Percentiles rank a stretch among this genome's conserved stretches.
Evolutionary conservation across 257 asterid genomes (phyloP).

Genomic region (Ehretia macrophylla): DNA sequence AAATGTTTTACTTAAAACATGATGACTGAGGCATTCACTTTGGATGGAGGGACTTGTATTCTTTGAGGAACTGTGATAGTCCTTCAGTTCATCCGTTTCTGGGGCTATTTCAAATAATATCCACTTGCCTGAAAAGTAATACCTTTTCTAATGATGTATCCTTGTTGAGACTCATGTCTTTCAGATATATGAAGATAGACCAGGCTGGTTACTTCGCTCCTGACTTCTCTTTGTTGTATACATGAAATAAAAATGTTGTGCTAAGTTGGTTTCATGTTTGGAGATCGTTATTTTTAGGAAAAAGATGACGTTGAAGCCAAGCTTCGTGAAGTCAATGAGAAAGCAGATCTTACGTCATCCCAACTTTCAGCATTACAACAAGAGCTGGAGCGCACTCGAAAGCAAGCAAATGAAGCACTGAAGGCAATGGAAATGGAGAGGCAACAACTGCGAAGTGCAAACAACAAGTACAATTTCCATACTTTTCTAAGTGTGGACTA

Average conservation of each 20-base stretch:
- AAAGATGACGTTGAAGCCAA: conserved; percentile 90
- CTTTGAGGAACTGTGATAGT: too few relatives aligned
- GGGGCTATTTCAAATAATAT: too few relatives aligned
- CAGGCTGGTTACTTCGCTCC: too few relatives aligned
- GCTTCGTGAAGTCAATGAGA: conserved; percentile 72
- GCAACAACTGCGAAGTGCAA: conserved; percentile 85
- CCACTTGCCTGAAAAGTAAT: too few relatives aligned
- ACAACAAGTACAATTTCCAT: conserved; percentile 65
- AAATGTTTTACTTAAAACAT: too few relatives aligned
- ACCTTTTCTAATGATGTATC: too few relatives aligned
- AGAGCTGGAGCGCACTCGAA: conserved; percentile 88
- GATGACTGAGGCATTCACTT: too few relatives aligned
- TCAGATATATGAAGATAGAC: too few relatives aligned
- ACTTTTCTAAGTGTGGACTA: background rate
- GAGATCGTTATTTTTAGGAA: conserved; percentile 55
- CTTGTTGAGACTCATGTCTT: too few relatives aligned
- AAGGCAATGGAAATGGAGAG: conserved; percentile 90
- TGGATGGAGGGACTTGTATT: too few relatives aligned
- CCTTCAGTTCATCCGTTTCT: too few relatives aligned
- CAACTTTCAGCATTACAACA: conserved; percentile 74
- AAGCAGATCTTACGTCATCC: conserved; percentile 71
- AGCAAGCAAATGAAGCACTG: conserved; percentile 88
- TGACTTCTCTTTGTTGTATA: too few relatives aligned
- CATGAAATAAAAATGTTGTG: background rate
- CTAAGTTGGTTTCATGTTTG: conserved; percentile 18